Base-by-base conservation (phyloP, 768 basidiomycete species). In the Sutorius australiensis region DNA sequence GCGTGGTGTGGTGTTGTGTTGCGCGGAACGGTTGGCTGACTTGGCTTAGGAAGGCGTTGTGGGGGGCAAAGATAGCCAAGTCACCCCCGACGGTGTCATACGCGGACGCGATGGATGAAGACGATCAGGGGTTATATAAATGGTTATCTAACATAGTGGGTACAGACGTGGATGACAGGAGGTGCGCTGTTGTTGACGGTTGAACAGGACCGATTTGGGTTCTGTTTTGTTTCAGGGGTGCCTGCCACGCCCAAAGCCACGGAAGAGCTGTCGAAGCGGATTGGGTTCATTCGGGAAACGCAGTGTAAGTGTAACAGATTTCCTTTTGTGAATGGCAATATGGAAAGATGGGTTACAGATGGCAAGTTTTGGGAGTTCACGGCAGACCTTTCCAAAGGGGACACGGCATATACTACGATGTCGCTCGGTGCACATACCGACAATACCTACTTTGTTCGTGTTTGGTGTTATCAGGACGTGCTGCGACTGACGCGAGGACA, bases 331-430 rank as follows among this genome's bases (percentile, higher is more conserved):
- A 9, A n/a, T 32, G 17, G 31, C 11, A 17, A 21, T 45, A 46
- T 55, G 77, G 80, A 64, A 78, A 77, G 74, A 19, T 17, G 69
- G 10, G 53, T 65, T 51, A 2, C 44, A 94, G 92, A 98, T 62
- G 95, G 95, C 32, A 85, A 83, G 52, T 95, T 98, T 71, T 99
- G 95, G 95, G 92, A 98, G 63, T 95, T 98, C 64, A 97, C 93
- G 0, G 83, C 95, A 0, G 86, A 95, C 64, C 77, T 95, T 19
- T 84, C 86, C 16, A 92, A 87, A 61, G 93, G 93, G 12, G 95
- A 99, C 67, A 89, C 93, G 8, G 94, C 95, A 0, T 99, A 99
- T 73, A 92, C 93, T 5, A 90, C 85, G 6, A 71, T 95, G 41
- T 88, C 87, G 1, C 81, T 99, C 7, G 84, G 81, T 4, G 93